A percentile compares a stretch with the other conserved stretches of the same genome.
phyloP scores from a whole-genome alignment of 768 basidiomycete species.

The Cystofilobasidium bisporidii region DNA sequence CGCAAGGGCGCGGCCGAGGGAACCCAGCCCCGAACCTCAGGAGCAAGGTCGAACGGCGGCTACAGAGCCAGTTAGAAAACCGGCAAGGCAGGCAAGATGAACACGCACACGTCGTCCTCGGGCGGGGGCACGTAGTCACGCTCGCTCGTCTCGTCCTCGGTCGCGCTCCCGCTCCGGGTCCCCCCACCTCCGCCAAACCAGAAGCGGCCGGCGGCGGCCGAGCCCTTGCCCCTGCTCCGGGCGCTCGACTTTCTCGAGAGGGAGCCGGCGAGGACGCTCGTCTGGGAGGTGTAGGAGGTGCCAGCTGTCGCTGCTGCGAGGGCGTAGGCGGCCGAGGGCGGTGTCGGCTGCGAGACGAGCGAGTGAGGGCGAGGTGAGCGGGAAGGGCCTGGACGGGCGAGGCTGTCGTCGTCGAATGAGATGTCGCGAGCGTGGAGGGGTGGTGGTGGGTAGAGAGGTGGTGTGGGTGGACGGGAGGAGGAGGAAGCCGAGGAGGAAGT shows the following conservation, averaged over 20 bases:
- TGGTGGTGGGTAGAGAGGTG: background rate
- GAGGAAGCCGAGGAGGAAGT: conserved; percentile 3
- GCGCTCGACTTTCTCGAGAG: background rate
- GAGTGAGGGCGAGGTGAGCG: background rate
- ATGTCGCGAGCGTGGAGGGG: background rate
- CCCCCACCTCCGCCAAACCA: background rate
- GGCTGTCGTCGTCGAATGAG: background rate
- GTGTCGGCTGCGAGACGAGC: background rate
- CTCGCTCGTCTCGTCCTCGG: background rate
- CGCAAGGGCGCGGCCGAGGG: no score
- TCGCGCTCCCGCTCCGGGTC: background rate
- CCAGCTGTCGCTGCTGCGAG: no score
- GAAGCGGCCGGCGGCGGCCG: no score
- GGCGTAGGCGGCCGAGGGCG: background rate
- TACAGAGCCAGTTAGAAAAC: no score
- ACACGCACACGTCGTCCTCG: background rate
- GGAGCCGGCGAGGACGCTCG: no score
- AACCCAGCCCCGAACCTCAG: no score
- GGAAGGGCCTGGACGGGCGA: background rate
- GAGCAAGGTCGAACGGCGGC: no score
- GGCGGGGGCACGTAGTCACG: background rate
- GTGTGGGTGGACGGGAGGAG: background rate
- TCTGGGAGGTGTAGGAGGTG: no score
- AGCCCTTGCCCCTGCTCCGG: background rate
- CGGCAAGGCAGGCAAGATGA: background rate